Conservation (phyloP, 2,329 filamentous ascomycete genomes). For the Xylaria sp. region DNA sequence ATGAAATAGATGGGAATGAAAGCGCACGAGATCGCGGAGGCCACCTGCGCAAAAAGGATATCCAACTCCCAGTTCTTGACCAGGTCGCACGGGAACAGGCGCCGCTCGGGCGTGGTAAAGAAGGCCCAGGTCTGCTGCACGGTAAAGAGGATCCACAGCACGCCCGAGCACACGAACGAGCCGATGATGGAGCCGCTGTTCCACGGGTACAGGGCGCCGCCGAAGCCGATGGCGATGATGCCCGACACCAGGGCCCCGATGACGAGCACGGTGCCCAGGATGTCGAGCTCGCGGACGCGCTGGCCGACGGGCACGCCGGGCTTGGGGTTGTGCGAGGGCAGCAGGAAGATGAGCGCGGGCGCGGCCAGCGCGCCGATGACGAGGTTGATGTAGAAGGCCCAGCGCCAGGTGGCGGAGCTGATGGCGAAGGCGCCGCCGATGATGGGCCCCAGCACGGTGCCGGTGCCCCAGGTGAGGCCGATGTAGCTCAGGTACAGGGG, state of each 20-base stretch:
- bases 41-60: slow-evolving; percentile 42
- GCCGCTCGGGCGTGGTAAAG: slow-evolving; percentile 40
- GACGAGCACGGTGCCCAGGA: slow-evolving; percentile 47
- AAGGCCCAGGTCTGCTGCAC: slow-evolving; percentile 44
- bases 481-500: slow-evolving; percentile 41
- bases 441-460: slow-evolving; percentile 41
- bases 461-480: slow-evolving; percentile 41
- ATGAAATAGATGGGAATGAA: slow-evolving; percentile 48
- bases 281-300: slow-evolving; percentile 46
- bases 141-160: slow-evolving; percentile 43
- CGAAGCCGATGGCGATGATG: slow-evolving; percentile 53
- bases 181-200: slow-evolving; percentile 46
- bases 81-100: slow-evolving; percentile 47
- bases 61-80: slow-evolving; percentile 38
- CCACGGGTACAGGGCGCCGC: slow-evolving; percentile 52
- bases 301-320: slow-evolving; percentile 27
- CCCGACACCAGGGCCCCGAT: slow-evolving; percentile 43
- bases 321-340: slow-evolving; percentile 31
- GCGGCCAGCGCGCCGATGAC: slow-evolving; percentile 36
- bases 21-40: slow-evolving; percentile 31
- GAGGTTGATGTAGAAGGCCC: slow-evolving; percentile 46
- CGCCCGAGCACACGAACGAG: slow-evolving; percentile 47
- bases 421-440: slow-evolving; percentile 44
- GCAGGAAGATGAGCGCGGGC: slow-evolving; percentile 36
- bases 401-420: slow-evolving; percentile 40